Conservation (phyloP, 352 stramenopile species). For the Phytopythium mirpurense region DNA sequence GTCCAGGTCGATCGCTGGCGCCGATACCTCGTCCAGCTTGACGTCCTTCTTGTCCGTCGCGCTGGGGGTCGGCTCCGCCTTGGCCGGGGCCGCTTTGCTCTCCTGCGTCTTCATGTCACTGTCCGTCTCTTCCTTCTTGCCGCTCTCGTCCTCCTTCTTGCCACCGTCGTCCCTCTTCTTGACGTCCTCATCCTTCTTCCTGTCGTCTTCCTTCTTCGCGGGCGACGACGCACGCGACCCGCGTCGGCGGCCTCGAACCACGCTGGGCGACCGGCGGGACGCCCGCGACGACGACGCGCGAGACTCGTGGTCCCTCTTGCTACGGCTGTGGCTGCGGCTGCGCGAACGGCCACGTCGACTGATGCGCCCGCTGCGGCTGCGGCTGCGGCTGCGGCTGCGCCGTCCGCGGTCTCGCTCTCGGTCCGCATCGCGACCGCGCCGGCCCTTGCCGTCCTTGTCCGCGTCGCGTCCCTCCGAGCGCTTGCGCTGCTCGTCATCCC, state of each 20-base stretch:
- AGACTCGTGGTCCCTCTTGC: neutral
- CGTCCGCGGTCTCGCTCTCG: slow-evolving; percentile 9
- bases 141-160: slow-evolving; percentile 11
- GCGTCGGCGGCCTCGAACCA: slow-evolving; percentile 7
- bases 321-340: slow-evolving; percentile 46
- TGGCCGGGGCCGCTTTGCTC: neutral
- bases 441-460: slow-evolving; percentile 23
- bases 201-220: neutral
- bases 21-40: slow-evolving; percentile 70
- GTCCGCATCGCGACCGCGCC: slow-evolving; percentile 24
- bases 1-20: slow-evolving; percentile 80
- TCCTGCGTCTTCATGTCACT: neutral
- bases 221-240: neutral
- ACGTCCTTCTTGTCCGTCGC: slow-evolving; percentile 53
- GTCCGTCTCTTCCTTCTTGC: slow-evolving; percentile 2
- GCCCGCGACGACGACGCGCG: slow-evolving; percentile 1
- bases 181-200: slow-evolving; percentile 15
- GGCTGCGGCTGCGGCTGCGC: slow-evolving; percentile 17
- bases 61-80: slow-evolving; percentile 8
- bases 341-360: slow-evolving; percentile 19
- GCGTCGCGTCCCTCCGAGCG: slow-evolving; percentile 29
- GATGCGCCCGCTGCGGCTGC: slow-evolving; percentile 34
- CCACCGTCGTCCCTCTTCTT: slow-evolving; percentile 20
- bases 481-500: slow-evolving; percentile 40
- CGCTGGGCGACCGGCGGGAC: slow-evolving; percentile 13